Evolutionary conservation across 2,329 filamentous ascomycete species (phyloP).

Genomic region (Epichloe sp.): DNA sequence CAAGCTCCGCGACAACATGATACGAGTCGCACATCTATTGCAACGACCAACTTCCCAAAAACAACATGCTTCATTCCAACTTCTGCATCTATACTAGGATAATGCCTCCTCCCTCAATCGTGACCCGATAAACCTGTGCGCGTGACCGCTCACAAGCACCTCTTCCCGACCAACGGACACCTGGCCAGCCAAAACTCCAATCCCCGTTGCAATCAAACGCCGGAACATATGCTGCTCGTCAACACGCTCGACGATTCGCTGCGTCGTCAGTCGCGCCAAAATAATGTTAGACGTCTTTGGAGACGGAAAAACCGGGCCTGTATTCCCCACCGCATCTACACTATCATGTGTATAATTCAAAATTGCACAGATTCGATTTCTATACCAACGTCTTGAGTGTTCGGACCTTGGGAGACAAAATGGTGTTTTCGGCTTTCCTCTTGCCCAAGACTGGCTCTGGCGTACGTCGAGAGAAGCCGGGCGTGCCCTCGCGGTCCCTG

Average conservation of each 20-base stretch:
- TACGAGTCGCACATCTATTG: too few species aligned
- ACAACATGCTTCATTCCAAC: too few species aligned
- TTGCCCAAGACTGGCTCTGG: conserved; percentile 59
- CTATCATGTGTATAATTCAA: background rate
- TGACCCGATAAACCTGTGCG: background rate
- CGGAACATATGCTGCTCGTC: conserved; percentile 1
- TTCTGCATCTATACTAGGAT: background rate
- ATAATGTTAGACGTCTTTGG: background rate
- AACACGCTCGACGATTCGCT: background rate
- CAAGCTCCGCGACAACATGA: too few species aligned
- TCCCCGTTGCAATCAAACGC: background rate
- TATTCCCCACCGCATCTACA: background rate
- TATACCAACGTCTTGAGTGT: conserved; percentile 23
- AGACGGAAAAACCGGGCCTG: background rate
- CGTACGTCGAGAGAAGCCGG: conserved; percentile 32
- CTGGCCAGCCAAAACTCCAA: background rate
- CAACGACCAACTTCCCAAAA: too few species aligned
- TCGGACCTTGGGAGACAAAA: conserved; percentile 24
- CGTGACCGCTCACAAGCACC: background rate
- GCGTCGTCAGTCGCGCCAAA: background rate
- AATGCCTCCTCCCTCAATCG: background rate
- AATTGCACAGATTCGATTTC: background rate
- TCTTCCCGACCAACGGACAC: background rate
- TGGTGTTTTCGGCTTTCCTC: conserved; percentile 56
- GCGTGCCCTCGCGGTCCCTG: conserved; percentile 42